Percentiles rank a stretch among this genome's conserved stretches.
phyloP scores from a whole-genome alignment of 345 rosid genomes.

The Boechera divaricarpa region DNA sequence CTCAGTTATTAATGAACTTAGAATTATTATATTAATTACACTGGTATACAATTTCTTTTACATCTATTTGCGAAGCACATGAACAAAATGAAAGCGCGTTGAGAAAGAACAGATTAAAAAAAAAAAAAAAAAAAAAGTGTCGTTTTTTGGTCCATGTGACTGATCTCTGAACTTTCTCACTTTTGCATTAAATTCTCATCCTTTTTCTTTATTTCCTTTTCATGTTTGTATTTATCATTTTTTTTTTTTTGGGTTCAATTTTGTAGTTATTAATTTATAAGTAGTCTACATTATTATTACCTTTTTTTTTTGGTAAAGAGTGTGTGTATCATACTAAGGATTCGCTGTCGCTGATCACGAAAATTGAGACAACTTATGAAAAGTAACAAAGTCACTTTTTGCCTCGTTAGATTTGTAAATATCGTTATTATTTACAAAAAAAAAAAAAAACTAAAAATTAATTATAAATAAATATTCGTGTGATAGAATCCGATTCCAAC shows the following conservation, averaged over 20 bases:
- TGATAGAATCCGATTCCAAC: neutral
- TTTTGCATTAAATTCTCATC: conserved; percentile 48
- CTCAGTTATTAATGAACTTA: neutral
- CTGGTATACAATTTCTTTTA: neutral
- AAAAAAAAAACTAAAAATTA: too few species aligned
- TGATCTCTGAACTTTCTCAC: conserved; percentile 50
- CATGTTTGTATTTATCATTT: conserved; percentile 5
- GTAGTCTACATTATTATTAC: neutral
- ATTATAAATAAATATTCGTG: neutral
- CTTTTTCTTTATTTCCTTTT: conserved; percentile 25
- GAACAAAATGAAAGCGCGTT: conserved; percentile 39
- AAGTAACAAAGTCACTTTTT: too few species aligned
- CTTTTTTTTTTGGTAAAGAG: too few species aligned
- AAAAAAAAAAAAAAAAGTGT: conserved; percentile 10
- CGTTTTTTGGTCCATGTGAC: conserved; percentile 49
- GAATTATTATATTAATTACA: neutral
- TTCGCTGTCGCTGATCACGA: too few species aligned
- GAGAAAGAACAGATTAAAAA: conserved; percentile 11
- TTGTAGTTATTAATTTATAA: neutral
- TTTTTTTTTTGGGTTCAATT: too few species aligned
- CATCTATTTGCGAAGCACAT: conserved; percentile 12
- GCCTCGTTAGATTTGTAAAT: too few species aligned
- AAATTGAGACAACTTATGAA: too few species aligned
- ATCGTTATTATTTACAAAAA: neutral
- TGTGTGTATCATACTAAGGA: too few species aligned